Percentiles rank a stretch among this genome's conserved stretches.
Evolutionary conservation across 768 basidiomycete species (phyloP).

Genomic region (Coprinopsis strossmayeri): DNA sequence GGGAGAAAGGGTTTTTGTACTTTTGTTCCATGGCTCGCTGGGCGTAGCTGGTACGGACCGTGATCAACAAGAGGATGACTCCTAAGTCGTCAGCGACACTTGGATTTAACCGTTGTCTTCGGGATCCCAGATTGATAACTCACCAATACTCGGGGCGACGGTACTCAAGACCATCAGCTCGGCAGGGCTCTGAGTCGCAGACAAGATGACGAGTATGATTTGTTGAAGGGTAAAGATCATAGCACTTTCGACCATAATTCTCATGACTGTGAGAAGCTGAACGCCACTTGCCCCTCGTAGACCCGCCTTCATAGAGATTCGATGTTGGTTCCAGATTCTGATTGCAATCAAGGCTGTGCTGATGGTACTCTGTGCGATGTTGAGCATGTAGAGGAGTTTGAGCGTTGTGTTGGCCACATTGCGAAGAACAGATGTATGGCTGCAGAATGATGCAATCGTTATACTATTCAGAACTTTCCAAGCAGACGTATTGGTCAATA

Average conservation of each 20-base stretch:
- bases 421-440: background rate
- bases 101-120: no score
- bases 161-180: background rate
- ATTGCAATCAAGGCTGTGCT: conserved; percentile 2
- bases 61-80: background rate
- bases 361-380: background rate
- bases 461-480: background rate
- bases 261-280: background rate
- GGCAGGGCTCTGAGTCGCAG: background rate
- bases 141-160: background rate
- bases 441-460: background rate
- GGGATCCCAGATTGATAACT: background rate
- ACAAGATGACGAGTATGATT: background rate
- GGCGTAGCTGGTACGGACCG: background rate
- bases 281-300: background rate
- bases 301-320: background rate
- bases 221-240: conserved; percentile 3
- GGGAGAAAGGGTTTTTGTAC: no score
- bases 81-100: background rate
- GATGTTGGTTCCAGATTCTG: conserved; percentile 1
- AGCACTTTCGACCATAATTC: conserved; percentile 1
- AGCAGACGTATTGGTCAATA: no score
- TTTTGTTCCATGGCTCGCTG: no score
- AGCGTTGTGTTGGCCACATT: background rate
- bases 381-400: background rate